Evolutionary conservation across 2,329 filamentous ascomycete genomes (phyloP).

Genomic region (Diaporthe citriasiana): DNA sequence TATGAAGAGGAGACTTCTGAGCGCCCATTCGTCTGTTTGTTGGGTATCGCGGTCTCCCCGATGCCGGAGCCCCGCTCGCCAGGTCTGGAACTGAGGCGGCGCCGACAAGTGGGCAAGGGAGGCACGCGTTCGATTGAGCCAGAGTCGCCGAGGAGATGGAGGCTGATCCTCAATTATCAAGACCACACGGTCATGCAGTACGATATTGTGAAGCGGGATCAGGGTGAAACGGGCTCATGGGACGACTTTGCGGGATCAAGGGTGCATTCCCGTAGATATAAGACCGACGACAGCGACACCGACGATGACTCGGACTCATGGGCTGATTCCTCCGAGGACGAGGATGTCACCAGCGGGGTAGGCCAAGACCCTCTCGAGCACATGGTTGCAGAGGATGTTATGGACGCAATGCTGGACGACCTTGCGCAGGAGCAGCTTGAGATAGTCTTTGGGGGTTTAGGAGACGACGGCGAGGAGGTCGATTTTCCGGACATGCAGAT

Average conservation of each 20-base stretch:
- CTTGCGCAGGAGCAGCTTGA: background rate
- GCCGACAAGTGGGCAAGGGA: slow-evolving; percentile 1
- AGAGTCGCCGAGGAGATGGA: slow-evolving; percentile 65
- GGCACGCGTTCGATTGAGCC: slow-evolving; percentile 32
- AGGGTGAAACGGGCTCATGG: slow-evolving; percentile 43
- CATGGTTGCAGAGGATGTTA: background rate
- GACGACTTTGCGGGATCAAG: slow-evolving; percentile 17
- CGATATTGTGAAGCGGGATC: slow-evolving; percentile 61
- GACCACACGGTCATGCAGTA: slow-evolving; percentile 80
- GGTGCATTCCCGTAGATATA: background rate
- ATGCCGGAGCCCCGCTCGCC: slow-evolving; percentile 63
- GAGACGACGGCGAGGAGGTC: slow-evolving; percentile 15
- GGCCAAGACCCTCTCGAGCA: background rate
- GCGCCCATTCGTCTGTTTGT: slow-evolving; percentile 65
- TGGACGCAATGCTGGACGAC: slow-evolving; percentile 12
- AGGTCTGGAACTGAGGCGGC: slow-evolving; percentile 45
- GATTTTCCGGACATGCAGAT: slow-evolving; percentile 36
- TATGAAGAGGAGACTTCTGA: slow-evolving; percentile 61
- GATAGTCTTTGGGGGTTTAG: background rate
- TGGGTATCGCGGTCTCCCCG: slow-evolving; percentile 78
- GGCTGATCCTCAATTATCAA: slow-evolving; percentile 79
- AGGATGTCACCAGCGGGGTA: background rate
- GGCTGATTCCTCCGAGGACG: background rate
- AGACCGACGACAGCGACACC: background rate
- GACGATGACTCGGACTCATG: background rate